Evolutionary conservation across 2,329 filamentous ascomycete species (phyloP), one percentile per base, ranked within the genome.

Genomic region (Fusarium sp.): DNA sequence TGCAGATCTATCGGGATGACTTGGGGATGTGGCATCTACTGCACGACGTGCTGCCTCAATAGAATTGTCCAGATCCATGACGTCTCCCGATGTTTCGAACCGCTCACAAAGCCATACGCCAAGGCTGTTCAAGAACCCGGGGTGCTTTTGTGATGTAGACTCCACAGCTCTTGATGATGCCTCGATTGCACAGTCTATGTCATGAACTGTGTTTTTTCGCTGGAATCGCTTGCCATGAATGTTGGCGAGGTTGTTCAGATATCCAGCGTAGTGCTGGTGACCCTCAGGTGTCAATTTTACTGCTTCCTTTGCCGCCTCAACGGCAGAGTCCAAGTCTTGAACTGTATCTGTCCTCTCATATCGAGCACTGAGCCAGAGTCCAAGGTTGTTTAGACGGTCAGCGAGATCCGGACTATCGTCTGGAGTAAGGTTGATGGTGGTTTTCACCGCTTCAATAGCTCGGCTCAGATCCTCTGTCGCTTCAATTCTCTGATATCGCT

Each of bases 371-470:
- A 53, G 32, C 50, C 50, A 53, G 8, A 36, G 9, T 6, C n/a
- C n/a, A 24, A 53, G 50, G 3, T 36, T 53, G 15, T 53, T 53
- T 5, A 53, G n/a, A 3, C n/a, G 50, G 9, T 22, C 17, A 14
- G 32, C 50, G 8, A 53, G 32, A 53, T 53, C 50, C 0, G n/a
- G 4, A 8, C n/a, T 53, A 8, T 22, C 9, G 13, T 26, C 4
- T 0, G 50, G 17, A 5, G 32, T 26, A 11, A 11, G 18, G 26
- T n/a, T 35, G 1, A 36, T 53, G 6, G 50, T 9, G 32, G 1
- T 3, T 35, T 11, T 15, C 12, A 53, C 26, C 13, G 13, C 32
- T 6, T 36, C 32, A 24, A 53, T 15, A 53, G 48, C 48, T 36
- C n/a, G n/a, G 17, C n/a, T 14, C 12, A 53, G 32, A 6, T 53